phyloP scores from a whole-genome alignment of 2,329 filamentous ascomycete species.

The Sarocladium brachiariae region DNA sequence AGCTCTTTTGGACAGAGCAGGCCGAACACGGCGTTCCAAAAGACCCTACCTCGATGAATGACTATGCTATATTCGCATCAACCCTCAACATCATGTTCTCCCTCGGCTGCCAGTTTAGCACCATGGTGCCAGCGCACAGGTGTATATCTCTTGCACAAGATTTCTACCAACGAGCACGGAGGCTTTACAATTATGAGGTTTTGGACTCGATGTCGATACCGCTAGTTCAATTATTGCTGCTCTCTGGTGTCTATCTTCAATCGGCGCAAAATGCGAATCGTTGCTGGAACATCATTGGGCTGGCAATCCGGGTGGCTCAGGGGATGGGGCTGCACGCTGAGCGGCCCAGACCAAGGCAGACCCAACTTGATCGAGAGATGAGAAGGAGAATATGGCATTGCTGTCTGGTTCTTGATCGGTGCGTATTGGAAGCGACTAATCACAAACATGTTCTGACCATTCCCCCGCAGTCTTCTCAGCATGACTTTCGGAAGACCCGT shows the following conservation, averaged over 20 bases:
- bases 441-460: too few relatives aligned
- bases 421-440: too few relatives aligned
- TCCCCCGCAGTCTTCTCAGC: background rate
- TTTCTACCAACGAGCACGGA: conserved; percentile 28
- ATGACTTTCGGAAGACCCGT: conserved; percentile 6
- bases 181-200: conserved; percentile 23
- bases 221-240: conserved; percentile 32
- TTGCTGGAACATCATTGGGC: conserved; percentile 35
- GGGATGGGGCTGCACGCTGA: conserved; percentile 33
- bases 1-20: conserved; percentile 4
- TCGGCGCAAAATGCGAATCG: conserved; percentile 31
- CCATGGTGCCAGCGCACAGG: background rate
- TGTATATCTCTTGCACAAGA: conserved; percentile 15
- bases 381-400: conserved; percentile 31
- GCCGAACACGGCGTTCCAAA: background rate
- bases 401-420: conserved; percentile 32
- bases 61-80: background rate
- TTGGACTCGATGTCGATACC: conserved; percentile 29
- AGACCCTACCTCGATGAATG: background rate
- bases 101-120: conserved; percentile 29
- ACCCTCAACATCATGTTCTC: conserved; percentile 37
- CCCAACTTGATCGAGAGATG: conserved; percentile 28
- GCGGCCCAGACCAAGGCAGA: conserved; percentile 10
- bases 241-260: conserved; percentile 32
- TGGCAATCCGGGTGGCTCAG: conserved; percentile 33